Base-by-base conservation (phyloP, 768 basidiomycete species). In the Chlorophyllum brunneum region DNA sequence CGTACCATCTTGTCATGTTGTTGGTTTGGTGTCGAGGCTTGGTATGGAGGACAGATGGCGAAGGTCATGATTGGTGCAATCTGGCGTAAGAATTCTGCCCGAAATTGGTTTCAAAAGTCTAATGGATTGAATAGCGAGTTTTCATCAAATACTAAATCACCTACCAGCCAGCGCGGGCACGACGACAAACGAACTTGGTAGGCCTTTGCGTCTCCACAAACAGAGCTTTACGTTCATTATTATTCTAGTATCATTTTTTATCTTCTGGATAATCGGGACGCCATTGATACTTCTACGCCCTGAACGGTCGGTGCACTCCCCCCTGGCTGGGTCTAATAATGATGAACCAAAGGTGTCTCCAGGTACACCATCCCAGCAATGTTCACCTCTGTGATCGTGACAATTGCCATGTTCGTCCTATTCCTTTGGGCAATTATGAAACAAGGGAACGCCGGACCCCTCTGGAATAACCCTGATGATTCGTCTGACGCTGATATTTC, bases 371-470 rank as follows among this genome's bases (percentile, higher is more conserved):
- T 61, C 56, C 10, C 48, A 6, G 65, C 63, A 1, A 55, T 66
- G 5, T 18, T 62, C 2, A 65, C 67, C 2, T 66, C 65, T 2
- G 49, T 62, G 1, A 23, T 61, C 5, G 67, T 66, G 20, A 65
- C 59, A 13, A 57, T 63, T 38, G 58, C 66, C 1, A 64, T 65
- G 1, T 59, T 67, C 43, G 46, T 57, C 8, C 53, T 65, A 22
- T 66, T 66, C 39, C 62, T 64, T 7, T 66, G 65, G 65, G 62
- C 62, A 26, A 37, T 66, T 23, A 58, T 46, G 0, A 66, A 69
- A 53, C 63, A 67, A 58, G 67, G 67, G 9, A 60, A 65, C 41
- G 52, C 58, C 9, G 66, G 67, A 0, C 67, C 66, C 2, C 58
- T 67, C 2, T 66, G 61, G 56, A 57, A 41, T 24, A 51, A 66